Evolutionary conservation across 2,329 filamentous ascomycete species (phyloP).

Genomic region (Akanthomyces muscarius): DNA sequence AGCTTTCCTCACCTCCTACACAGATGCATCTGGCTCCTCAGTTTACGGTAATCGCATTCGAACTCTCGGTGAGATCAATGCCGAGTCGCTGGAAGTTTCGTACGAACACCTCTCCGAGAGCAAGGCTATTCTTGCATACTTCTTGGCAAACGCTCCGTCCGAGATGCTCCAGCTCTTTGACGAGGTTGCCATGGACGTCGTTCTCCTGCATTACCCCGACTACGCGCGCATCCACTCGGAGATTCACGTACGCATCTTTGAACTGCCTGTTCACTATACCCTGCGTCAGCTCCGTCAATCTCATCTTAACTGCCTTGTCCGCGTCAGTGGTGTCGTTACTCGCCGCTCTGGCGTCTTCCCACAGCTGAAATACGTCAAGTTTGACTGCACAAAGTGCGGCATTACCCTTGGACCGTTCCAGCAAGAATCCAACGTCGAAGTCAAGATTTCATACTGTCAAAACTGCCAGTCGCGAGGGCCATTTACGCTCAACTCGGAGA

Average conservation of each 20-base stretch:
- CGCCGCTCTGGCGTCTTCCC: slow-evolving; percentile 93
- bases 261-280: slow-evolving; percentile 91
- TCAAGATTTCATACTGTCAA: slow-evolving; percentile 94
- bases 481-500: slow-evolving; percentile 93
- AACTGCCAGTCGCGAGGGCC: slow-evolving; percentile 93
- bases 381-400: slow-evolving; percentile 92
- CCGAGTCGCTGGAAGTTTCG: slow-evolving; percentile 92
- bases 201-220: slow-evolving; percentile 92
- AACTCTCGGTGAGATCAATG: slow-evolving; percentile 94
- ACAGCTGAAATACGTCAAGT: slow-evolving; percentile 97
- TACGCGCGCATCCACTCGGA: slow-evolving; percentile 97
- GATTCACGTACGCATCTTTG: slow-evolving; percentile 94
- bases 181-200: slow-evolving; percentile 93
- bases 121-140: slow-evolving; percentile 93
- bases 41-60: slow-evolving; percentile 94
- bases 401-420: slow-evolving; percentile 92
- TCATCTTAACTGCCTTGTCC: slow-evolving; percentile 91
- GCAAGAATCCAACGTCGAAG: slow-evolving; percentile 93
- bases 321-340: slow-evolving; percentile 93
- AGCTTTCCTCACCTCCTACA: slow-evolving; percentile 93
- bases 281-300: slow-evolving; percentile 91
- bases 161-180: slow-evolving; percentile 96
- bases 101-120: slow-evolving; percentile 87
- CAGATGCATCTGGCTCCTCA: slow-evolving; percentile 80
- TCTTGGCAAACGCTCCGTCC: slow-evolving; percentile 90